Conservation (phyloP, 345 rosid genomes). For the Salix suchowensis region DNA sequence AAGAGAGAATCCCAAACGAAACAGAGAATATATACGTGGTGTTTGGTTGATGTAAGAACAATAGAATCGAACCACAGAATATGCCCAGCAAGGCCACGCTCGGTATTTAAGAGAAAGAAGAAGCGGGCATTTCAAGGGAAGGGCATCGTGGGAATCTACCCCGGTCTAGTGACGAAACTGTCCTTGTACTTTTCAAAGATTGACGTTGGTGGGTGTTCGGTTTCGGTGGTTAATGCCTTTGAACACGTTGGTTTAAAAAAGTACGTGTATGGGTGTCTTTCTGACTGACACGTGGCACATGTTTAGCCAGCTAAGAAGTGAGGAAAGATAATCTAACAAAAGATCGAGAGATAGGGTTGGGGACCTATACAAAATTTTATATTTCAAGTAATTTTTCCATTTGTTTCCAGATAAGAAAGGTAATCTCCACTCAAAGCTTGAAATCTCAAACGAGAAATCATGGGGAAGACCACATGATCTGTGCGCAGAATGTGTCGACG, state of each 20-base stretch:
- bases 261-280: background rate
- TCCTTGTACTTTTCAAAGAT: constrained; percentile 4
- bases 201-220: background rate
- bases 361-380: too few species aligned
- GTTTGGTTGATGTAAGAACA: constrained; percentile 5
- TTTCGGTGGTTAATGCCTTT: background rate
- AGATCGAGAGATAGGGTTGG: background rate
- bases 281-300: constrained; percentile 20
- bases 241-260: constrained; percentile 7
- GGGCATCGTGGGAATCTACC: constrained; percentile 21
- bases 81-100: constrained; percentile 30
- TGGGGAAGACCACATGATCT: too few species aligned
- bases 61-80: constrained; percentile 44
- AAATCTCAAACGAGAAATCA: too few species aligned
- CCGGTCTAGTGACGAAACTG: constrained; percentile 9
- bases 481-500: too few species aligned
- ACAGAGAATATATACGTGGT: background rate
- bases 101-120: constrained; percentile 6
- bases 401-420: too few species aligned
- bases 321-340: background rate
- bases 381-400: too few species aligned
- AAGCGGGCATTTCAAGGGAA: background rate
- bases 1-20: background rate
- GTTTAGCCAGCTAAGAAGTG: background rate
- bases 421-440: too few species aligned